Evolutionary conservation across 2,329 filamentous ascomycete species (phyloP).

Genomic region (Cladophialophora carrionii): DNA sequence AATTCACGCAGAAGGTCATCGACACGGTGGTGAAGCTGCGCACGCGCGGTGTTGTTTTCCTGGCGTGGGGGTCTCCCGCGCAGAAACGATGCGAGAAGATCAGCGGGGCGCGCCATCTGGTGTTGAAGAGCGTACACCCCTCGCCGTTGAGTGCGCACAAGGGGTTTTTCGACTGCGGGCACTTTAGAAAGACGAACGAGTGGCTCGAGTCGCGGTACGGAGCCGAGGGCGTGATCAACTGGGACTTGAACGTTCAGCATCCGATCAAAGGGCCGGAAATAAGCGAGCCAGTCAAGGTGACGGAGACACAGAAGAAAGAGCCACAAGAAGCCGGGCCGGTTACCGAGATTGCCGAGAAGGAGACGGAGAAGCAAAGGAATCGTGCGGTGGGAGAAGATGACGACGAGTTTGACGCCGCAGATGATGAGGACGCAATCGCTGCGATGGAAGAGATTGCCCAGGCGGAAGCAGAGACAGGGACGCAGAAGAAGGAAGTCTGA

Average conservation of each 20-base stretch:
- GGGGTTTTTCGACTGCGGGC: constrained; percentile 81
- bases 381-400: background rate
- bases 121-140: constrained; percentile 86
- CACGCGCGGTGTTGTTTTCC: constrained; percentile 82
- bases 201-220: constrained; percentile 84
- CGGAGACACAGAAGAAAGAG: constrained; percentile 22
- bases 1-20: constrained; percentile 87
- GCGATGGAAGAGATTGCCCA: constrained; percentile 47
- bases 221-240: constrained; percentile 78
- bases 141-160: constrained; percentile 83
- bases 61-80: constrained; percentile 90
- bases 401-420: constrained; percentile 43
- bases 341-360: constrained; percentile 39
- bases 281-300: constrained; percentile 26
- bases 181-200: constrained; percentile 80
- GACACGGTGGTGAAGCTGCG: constrained; percentile 80
- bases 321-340: constrained; percentile 24
- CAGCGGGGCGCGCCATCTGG: constrained; percentile 68
- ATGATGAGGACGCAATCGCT: constrained; percentile 49
- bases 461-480: constrained; percentile 24
- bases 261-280: constrained; percentile 29
- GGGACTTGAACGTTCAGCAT: constrained; percentile 62
- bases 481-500: background rate
- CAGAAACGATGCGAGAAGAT: constrained; percentile 76
- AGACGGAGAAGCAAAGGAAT: constrained; percentile 30